Evolutionary conservation across 192 early-diverging fungal genomes (phyloP).

Genomic region (Backusella psychrophila): DNA sequence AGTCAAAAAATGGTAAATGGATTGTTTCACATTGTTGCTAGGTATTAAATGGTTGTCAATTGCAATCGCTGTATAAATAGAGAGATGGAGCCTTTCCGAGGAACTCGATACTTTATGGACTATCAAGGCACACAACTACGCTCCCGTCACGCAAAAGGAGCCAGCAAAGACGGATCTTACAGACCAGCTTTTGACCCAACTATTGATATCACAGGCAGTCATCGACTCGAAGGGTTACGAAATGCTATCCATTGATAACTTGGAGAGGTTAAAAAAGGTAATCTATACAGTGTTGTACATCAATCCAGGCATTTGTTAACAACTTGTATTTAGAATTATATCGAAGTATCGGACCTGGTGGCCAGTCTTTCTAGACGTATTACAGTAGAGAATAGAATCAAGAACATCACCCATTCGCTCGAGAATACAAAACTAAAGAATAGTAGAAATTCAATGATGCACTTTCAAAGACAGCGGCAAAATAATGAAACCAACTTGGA

Average conservation of each 20-base stretch:
- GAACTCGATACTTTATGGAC: conserved; percentile 11
- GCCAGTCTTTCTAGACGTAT: neutral
- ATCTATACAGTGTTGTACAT: too few relatives aligned
- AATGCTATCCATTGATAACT: conserved; percentile 47
- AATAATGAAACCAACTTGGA: conserved; percentile 51
- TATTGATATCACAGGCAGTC: conserved; percentile 50
- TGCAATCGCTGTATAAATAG: neutral
- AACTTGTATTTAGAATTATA: neutral
- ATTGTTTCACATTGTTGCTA: neutral
- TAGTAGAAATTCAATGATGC: neutral
- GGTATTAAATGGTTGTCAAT: neutral
- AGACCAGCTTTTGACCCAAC: conserved; percentile 22
- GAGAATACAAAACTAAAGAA: conserved; percentile 3
- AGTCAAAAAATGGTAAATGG: neutral
- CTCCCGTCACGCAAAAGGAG: neutral
- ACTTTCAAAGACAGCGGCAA: neutral
- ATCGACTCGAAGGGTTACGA: conserved; percentile 55
- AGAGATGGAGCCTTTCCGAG: conserved; percentile 11
- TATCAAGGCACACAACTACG: neutral
- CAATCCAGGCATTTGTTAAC: neutral
- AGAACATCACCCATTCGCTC: neutral
- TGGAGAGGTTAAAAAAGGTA: conserved; percentile 57
- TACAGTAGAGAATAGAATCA: conserved; percentile 8
- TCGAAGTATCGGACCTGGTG: neutral
- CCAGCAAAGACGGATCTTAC: neutral